phyloP scores from a whole-genome alignment of 352 stramenopile species.

The Phytophthora cryptogea region DNA sequence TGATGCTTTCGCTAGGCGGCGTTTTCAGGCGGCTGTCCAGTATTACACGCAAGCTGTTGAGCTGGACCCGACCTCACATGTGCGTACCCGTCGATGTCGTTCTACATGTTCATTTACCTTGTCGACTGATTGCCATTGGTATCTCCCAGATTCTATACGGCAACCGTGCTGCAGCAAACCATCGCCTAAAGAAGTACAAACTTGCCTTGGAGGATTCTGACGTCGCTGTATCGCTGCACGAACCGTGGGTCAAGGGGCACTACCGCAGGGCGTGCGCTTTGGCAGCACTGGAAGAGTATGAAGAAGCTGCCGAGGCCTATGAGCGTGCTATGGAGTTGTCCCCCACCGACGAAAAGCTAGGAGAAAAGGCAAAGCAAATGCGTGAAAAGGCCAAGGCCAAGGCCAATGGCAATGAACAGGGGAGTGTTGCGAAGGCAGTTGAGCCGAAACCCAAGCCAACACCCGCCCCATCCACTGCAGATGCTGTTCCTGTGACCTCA shows the following conservation, averaged over 20 bases:
- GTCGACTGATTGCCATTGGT: conserved; percentile 10
- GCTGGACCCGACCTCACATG: conserved; percentile 69
- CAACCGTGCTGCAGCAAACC: conserved; percentile 78
- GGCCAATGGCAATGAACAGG: neutral
- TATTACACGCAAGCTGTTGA: conserved; percentile 91
- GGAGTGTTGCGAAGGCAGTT: conserved; percentile 7
- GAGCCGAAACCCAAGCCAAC: conserved; percentile 15
- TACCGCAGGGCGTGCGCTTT: conserved; percentile 76
- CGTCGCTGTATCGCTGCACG: conserved; percentile 62
- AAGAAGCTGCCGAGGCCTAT: conserved; percentile 67
- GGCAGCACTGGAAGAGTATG: conserved; percentile 61
- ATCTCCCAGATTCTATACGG: conserved; percentile 73
- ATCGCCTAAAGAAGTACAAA: conserved; percentile 72
- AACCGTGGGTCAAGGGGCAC: conserved; percentile 87
- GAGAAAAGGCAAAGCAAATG: conserved; percentile 74
- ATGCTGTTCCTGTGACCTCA: conserved; percentile 8
- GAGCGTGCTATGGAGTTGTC: conserved; percentile 72
- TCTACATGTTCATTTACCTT: neutral
- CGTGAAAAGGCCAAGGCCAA: conserved; percentile 36
- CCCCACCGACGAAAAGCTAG: conserved; percentile 66
- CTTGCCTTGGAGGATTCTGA: conserved; percentile 69
- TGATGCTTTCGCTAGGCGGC: conserved; percentile 66
- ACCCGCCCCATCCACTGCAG: conserved; percentile 3
- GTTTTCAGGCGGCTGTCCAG: conserved; percentile 79
- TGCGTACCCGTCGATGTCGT: conserved; percentile 29